Conservation (phyloP, 2,329 filamentous ascomycete genomes). For the Colletotrichum higginsianum region DNA sequence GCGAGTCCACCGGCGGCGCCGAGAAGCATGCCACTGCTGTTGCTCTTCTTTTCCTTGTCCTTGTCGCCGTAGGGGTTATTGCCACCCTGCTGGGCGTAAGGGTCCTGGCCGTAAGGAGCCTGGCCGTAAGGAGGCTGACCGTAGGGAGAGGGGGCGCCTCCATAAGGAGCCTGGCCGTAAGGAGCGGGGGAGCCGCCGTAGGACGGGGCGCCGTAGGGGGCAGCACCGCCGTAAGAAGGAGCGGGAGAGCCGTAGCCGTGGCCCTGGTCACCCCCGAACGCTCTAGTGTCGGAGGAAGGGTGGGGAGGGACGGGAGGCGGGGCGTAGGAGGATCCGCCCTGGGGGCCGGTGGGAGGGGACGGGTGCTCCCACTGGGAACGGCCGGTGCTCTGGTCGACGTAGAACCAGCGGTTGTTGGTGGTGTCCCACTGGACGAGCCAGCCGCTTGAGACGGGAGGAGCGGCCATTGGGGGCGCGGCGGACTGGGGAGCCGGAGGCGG, state of each 20-base stretch:
- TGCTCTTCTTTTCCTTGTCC: slow-evolving; percentile 58
- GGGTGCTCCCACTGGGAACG: slow-evolving; percentile 77
- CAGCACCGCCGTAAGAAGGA: slow-evolving; percentile 32
- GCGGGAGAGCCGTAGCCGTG: slow-evolving; percentile 40
- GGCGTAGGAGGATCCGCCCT: slow-evolving; percentile 32
- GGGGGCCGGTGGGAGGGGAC: slow-evolving; percentile 38
- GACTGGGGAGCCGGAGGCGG: slow-evolving; percentile 46
- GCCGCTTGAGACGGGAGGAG: slow-evolving; percentile 64
- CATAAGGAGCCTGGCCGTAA: slow-evolving; percentile 37
- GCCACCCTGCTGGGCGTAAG: slow-evolving; percentile 34
- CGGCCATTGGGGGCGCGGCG: slow-evolving; percentile 51
- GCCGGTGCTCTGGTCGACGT: slow-evolving; percentile 73
- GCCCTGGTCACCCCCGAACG: slow-evolving; percentile 44
- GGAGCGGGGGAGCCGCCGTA: slow-evolving; percentile 31
- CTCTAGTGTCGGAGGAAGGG: slow-evolving; percentile 32
- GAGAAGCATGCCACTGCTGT: slow-evolving; percentile 69
- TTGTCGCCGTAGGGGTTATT: slow-evolving; percentile 44
- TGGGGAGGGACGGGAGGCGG: slow-evolving; percentile 28
- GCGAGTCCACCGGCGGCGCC: slow-evolving; percentile 73
- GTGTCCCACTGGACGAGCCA: slow-evolving; percentile 77
- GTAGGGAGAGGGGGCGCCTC: slow-evolving; percentile 38
- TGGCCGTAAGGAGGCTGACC: slow-evolving; percentile 43
- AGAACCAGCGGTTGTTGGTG: slow-evolving; percentile 74
- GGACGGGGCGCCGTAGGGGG: slow-evolving; percentile 32
- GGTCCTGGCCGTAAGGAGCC: slow-evolving; percentile 43